These are phyloP conservation scores for Actinomortierella ambigua DNA, from an alignment of 371 early-diverging fungal species.

Conservation along the genomic window DNA sequence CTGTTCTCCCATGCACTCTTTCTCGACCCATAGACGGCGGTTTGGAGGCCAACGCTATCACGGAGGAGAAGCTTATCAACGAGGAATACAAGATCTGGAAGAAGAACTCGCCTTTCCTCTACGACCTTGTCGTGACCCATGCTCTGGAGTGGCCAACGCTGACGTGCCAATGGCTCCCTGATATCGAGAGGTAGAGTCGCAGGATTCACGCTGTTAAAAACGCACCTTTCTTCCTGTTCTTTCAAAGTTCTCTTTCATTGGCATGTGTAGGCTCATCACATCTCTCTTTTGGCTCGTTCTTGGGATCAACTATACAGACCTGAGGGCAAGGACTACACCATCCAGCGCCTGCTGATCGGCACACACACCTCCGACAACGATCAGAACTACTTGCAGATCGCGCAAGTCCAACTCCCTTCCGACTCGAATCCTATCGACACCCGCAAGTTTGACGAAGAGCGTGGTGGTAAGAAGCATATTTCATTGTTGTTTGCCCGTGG, in stretches of 20 bases:
- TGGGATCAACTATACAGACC: constrained; percentile 55
- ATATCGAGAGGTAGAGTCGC: constrained; percentile 72
- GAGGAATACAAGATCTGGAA: constrained; percentile 99
- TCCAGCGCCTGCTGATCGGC: constrained; percentile 89
- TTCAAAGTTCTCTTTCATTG: too few relatives aligned
- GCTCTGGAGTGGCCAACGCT: constrained; percentile 98
- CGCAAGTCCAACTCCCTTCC: constrained; percentile 85
- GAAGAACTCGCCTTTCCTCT: constrained; percentile 98
- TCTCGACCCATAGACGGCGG: constrained; percentile 31
- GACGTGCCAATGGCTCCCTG: constrained; percentile 98
- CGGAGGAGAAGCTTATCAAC: constrained; percentile 85
- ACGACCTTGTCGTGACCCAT: constrained; percentile 97
- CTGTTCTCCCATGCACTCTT: neutral
- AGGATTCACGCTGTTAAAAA: too few relatives aligned
- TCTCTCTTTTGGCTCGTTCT: too few relatives aligned
- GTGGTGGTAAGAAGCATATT: constrained; percentile 58
- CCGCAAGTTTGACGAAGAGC: constrained; percentile 73
- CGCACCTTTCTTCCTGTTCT: too few relatives aligned
- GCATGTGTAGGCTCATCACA: too few relatives aligned
- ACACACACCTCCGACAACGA: constrained; percentile 97
- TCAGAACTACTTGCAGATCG: constrained; percentile 93
- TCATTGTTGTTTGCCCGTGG: neutral
- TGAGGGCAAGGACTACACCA: constrained; percentile 88
- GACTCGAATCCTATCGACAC: constrained; percentile 70
- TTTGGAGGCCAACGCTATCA: constrained; percentile 47